Evolutionary conservation across 495 filamentous ascomycete species (phyloP).

Genomic region (Jackrogersella minutella): DNA sequence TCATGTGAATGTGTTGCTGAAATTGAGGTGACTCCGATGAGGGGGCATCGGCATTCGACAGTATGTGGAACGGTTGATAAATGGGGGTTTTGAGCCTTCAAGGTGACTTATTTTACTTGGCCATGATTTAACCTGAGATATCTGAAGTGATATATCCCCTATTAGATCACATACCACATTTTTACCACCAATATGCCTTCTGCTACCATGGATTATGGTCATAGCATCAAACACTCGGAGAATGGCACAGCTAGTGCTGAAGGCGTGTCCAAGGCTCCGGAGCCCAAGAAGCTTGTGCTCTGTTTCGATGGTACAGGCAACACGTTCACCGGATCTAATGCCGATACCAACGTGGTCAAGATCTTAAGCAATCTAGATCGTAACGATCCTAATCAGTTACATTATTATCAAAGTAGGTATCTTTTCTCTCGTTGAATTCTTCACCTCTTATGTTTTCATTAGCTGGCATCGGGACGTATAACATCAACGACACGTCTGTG

Average conservation of each 20-base stretch:
- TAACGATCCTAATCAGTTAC: constrained; percentile 43
- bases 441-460: not conserved
- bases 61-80: constrained; percentile 14
- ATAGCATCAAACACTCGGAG: not conserved
- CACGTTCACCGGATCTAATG: constrained; percentile 48
- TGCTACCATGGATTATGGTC: constrained; percentile 1
- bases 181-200: constrained; percentile 14
- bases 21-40: not conserved
- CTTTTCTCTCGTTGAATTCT: not conserved
- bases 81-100: constrained; percentile 3
- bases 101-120: not conserved
- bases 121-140: not conserved
- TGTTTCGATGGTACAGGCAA: constrained; percentile 60
- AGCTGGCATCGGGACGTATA: constrained; percentile 53
- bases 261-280: constrained; percentile 11
- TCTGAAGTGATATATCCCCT: not conserved
- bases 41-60: not conserved
- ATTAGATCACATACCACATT: not conserved
- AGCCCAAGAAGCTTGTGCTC: constrained; percentile 48
- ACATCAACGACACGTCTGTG: constrained; percentile 39
- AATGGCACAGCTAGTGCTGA: not conserved
- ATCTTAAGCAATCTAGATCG: constrained; percentile 52
- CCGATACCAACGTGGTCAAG: constrained; percentile 57
- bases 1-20: not conserved
- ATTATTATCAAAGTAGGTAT: constrained; percentile 49